Evolutionary conservation across 139 green algal genomes (phyloP), one percentile per base, ranked within the genome.

Genomic region (Mychonastes homosphaera): DNA sequence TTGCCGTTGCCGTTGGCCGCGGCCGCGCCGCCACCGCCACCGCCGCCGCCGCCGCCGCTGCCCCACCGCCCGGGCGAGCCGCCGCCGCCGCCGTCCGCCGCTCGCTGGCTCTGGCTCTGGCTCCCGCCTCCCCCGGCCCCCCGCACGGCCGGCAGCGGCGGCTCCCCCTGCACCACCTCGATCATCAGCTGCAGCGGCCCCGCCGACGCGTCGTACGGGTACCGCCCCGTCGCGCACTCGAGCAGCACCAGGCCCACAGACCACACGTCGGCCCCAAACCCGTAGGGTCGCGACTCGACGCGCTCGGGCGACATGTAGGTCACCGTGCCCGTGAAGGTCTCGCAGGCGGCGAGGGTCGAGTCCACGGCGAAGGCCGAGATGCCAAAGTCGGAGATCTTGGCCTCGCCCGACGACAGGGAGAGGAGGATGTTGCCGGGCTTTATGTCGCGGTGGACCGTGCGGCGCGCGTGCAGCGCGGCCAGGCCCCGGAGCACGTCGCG

Each of bases 271-370:
- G 79, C 72, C 3, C 75, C 62, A 51, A 87, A 90, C 28, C 69
- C 77, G 77, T 98, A 98, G 4, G 79, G 64, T 48, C 80, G 56
- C 23, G 28, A 28, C 29, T 62, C 27, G 56, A 97, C 89, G 34
- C 91, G 84, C 80, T 98, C 91, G 0, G 91, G 91, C 1, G 80
- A 91, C 91, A 98, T 97, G 79, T 98, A 98, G 2, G 91, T 97
- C 18, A 94, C 88, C 0, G 91, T 97, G 40, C 91, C 91, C 32
- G 83, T 57, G 60, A 87, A 95, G 2, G 85, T 95, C 54, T 84
- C 59, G 78, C 85, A 93, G 40, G 34, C 7, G 18, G 34, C 8
- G 24, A 61, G 36, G 21, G 23, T 23, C 36, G 34, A 19, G 68
- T 77, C 81, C 62, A 89, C 82, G 12, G 89, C 76, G 62, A 85